Evolutionary conservation across 176 grass and related monocot genomes (phyloP), one percentile per base, ranked within the genome.

Genomic region (Zizania latifolia): DNA sequence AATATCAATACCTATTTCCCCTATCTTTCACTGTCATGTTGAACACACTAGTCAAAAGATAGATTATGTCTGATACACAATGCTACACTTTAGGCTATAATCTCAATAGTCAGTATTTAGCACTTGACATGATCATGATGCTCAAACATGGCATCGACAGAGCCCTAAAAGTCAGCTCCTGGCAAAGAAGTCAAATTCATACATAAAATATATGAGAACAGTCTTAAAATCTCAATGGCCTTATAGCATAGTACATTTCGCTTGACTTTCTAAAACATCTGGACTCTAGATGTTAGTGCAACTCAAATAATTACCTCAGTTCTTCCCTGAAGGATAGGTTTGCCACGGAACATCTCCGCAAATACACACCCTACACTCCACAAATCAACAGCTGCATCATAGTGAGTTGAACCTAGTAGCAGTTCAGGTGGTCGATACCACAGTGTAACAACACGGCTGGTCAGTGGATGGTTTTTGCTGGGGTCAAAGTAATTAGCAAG

Each of bases 371-470:
- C 96, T 28, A 84, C 87, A 68, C 96, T 99, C 96, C 96, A 99
- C 76, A 99, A 77, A 80, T 99, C 96, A 40, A 99, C 96, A 51
- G 92, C 84, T 75, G 70, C 77, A 78, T 99, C 89, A 90, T 99
- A 99, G 81, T 83, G 84, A 69, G 89, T 99, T 59, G 96, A 99
- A 75, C 96, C 96, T 41, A 99, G 81, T 39, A 99, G 57, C 56
- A 99, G 77, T 81, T 99, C 96, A 82, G 96, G 96, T 14, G 96
- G 92, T 32, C 96, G 92, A 41, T 99, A 99, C 96, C 96, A 99
- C 21, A 99, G 69, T 65, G 96, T 99, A 55, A 99, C 96, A 70
- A 99, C 96, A 43, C 92, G 96, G 77, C 96, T 95, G 62, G 96
- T 99, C 48, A 99, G 45, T 48, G 86, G 92, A 37, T 85, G 57